These are phyloP conservation scores for Stachybotrys chlorohalonatus DNA, from an alignment of 2,329 filamentous ascomycete species.

Conservation along the genomic window DNA sequence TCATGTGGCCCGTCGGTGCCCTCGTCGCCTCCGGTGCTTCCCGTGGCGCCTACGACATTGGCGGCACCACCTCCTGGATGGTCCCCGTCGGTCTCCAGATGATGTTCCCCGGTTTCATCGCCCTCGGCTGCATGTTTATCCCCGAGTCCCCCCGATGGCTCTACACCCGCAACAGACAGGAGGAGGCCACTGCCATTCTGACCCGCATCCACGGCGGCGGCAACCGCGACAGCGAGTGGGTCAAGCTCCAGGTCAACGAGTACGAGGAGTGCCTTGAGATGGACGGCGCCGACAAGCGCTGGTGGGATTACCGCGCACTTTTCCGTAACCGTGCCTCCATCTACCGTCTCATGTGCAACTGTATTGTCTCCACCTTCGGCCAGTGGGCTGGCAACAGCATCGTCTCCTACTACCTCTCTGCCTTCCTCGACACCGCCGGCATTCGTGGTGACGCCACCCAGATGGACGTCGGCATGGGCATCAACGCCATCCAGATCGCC, in stretches of 20 bases:
- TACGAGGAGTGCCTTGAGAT: slow-evolving; percentile 34
- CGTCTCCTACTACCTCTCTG: slow-evolving; percentile 39
- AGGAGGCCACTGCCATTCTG: slow-evolving; percentile 19
- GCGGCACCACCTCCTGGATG: slow-evolving; percentile 25
- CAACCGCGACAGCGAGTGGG: slow-evolving; percentile 22
- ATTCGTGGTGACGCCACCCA: slow-evolving; percentile 27
- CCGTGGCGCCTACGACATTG: slow-evolving; percentile 27
- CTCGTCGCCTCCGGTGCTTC: slow-evolving; percentile 37
- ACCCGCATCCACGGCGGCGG: slow-evolving; percentile 33
- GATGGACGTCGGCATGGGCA: slow-evolving; percentile 36
- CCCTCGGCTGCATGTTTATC: slow-evolving; percentile 17
- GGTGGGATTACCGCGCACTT: slow-evolving; percentile 38
- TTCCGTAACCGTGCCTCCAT: slow-evolving; percentile 27
- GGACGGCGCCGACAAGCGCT: slow-evolving; percentile 36
- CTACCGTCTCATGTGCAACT: slow-evolving; percentile 36
- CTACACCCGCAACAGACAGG: slow-evolving; percentile 24
- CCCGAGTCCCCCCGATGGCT: slow-evolving; percentile 30
- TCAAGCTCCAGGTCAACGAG: slow-evolving; percentile 28
- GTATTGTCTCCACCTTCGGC: slow-evolving; percentile 32
- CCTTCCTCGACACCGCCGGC: slow-evolving; percentile 43
- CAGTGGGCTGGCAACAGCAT: slow-evolving; percentile 27
- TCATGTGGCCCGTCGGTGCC: slow-evolving; percentile 34
- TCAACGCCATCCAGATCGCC: slow-evolving; percentile 38
- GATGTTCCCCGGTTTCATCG: slow-evolving; percentile 26
- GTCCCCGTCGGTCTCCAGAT: slow-evolving; percentile 31